Evolutionary conservation across 169 alveolate genomes (phyloP).

Genomic region (Cryptosporidium sp.): DNA sequence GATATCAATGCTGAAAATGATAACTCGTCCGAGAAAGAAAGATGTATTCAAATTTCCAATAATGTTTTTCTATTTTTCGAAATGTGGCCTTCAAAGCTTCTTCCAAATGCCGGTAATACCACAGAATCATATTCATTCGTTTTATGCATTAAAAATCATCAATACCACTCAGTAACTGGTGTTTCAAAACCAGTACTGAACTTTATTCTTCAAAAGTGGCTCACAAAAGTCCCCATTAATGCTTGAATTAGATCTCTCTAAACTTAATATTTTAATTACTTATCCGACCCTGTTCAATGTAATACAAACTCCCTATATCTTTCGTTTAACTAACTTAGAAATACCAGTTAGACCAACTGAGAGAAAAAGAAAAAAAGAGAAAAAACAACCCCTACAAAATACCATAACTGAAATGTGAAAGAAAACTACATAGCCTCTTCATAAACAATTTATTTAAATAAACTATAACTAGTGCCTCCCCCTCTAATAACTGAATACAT

Average conservation of each 20-base stretch:
- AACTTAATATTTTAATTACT: not conserved
- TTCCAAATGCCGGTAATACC: slow-evolving; percentile 28
- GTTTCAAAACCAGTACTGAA: slow-evolving; percentile 27
- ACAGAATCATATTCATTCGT: slow-evolving; percentile 47
- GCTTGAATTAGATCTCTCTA: not conserved
- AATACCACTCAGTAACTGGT: slow-evolving; percentile 49
- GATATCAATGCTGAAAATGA: not conserved
- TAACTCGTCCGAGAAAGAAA: slow-evolving; percentile 11
- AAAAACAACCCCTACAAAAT: not conserved
- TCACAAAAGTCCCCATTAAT: slow-evolving; percentile 30
- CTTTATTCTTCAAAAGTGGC: slow-evolving; percentile 62
- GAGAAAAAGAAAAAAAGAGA: no score
- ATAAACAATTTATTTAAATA: slow-evolving; percentile 24
- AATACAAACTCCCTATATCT: no score
- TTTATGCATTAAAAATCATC: slow-evolving; percentile 26
- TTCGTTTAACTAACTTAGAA: no score
- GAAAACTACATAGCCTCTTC: not conserved
- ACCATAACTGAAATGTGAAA: not conserved
- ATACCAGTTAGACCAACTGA: no score
- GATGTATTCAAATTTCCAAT: slow-evolving; percentile 43
- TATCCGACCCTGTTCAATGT: not conserved
- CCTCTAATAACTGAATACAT: not conserved
- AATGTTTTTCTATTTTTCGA: slow-evolving; percentile 53
- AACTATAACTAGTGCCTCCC: not conserved
- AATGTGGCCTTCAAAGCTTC: slow-evolving; percentile 50